Percentiles rank a stretch among this genome's conserved stretches.
phyloP scores from a whole-genome alignment of 2,329 filamentous ascomycete genomes.

The Graphilbum ipis-grandicollis region DNA sequence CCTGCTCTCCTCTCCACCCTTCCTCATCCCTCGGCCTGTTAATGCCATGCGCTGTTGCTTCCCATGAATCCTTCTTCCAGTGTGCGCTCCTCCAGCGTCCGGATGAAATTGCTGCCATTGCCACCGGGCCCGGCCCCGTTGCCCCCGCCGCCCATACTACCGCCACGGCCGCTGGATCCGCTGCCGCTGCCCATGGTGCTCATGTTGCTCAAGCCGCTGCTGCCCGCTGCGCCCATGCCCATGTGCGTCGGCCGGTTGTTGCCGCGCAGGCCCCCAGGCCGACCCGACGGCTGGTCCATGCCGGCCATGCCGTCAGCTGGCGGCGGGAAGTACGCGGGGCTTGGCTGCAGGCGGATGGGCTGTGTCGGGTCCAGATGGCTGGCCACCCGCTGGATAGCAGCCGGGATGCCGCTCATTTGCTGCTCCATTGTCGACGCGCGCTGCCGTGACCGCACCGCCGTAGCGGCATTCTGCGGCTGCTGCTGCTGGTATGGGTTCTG shows the following conservation, averaged over 20 bases:
- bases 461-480: constrained; percentile 55
- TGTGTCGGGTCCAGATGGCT: constrained; percentile 90
- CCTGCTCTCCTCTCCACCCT: not conserved
- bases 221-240: constrained; percentile 21
- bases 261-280: constrained; percentile 49
- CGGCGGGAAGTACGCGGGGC: constrained; percentile 91
- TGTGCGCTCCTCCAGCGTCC: constrained; percentile 84
- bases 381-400: constrained; percentile 82
- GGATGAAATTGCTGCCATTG: constrained; percentile 50
- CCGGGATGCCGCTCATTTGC: constrained; percentile 80
- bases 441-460: constrained; percentile 51
- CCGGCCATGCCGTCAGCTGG: constrained; percentile 63
- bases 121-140: not conserved
- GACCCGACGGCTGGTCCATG: constrained; percentile 37
- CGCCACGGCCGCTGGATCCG: not conserved
- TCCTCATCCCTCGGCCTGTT: not conserved
- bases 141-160: not conserved
- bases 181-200: constrained; percentile 1
- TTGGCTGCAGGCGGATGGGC: constrained; percentile 85
- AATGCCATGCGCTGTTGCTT: constrained; percentile 50
- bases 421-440: constrained; percentile 94
- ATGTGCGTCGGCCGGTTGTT: constrained; percentile 51
- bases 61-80: constrained; percentile 82
- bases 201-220: not conserved
- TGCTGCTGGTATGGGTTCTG: constrained; percentile 38